Percentiles rank a stretch among this genome's conserved stretches.
Evolutionary conservation across 116 monocot species (phyloP).

Genomic region (Phalaenopsis hybrid): DNA sequence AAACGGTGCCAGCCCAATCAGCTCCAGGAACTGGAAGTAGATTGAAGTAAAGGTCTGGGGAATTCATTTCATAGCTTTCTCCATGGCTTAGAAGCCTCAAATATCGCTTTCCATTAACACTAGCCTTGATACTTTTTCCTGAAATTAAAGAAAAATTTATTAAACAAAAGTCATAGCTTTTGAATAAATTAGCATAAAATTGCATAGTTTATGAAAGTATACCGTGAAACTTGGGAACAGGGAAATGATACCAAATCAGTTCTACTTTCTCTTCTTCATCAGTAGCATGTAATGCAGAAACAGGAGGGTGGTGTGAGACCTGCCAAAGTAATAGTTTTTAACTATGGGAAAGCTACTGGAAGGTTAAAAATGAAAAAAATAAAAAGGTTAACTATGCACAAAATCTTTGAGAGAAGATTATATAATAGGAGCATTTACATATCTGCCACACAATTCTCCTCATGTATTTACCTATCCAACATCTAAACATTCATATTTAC

Average conservation of each 20-base stretch:
- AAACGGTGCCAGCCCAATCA: conserved; percentile 65
- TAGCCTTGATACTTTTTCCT: conserved; percentile 66
- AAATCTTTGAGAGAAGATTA: too few relatives aligned
- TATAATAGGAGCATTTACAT: too few relatives aligned
- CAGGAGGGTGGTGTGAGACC: conserved; percentile 90
- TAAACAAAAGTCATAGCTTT: not conserved
- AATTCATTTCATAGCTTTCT: conserved; percentile 70
- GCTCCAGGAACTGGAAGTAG: conserved; percentile 52
- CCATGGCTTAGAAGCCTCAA: conserved; percentile 41
- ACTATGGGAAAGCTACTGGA: not conserved
- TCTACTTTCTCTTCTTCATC: conserved; percentile 50
- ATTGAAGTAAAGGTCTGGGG: conserved; percentile 59
- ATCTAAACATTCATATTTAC: too few relatives aligned
- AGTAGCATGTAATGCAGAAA: conserved; percentile 78
- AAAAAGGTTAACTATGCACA: too few relatives aligned
- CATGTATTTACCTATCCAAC: too few relatives aligned
- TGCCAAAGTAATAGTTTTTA: conserved; percentile 11
- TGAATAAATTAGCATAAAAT: too few relatives aligned
- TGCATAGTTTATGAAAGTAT: conserved; percentile 8
- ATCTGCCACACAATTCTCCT: too few relatives aligned
- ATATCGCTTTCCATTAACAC: conserved; percentile 52
- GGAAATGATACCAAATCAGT: conserved; percentile 71
- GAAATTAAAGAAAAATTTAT: not conserved
- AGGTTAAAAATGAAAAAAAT: not conserved
- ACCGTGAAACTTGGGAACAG: conserved; percentile 69